Evolutionary conservation across 2,329 filamentous ascomycete species (phyloP), one percentile per base, ranked within the genome.

Genomic region (Fusarium oxysporum): DNA sequence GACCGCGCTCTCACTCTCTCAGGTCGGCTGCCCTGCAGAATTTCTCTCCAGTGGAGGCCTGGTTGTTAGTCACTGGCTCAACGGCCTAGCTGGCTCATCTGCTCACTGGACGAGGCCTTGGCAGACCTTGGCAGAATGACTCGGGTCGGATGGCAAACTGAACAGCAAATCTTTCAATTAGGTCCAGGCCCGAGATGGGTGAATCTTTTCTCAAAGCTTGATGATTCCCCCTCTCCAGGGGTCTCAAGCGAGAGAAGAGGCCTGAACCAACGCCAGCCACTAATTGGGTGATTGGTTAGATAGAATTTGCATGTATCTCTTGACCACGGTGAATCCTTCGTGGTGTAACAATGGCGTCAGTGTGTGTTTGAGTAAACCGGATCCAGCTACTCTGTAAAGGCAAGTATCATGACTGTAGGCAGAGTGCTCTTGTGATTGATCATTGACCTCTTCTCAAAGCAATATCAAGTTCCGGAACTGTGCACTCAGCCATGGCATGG

Each of bases 341-440:
- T 66, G 58, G 66, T 72, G 68, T 70, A 68, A 72, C 47, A 56
- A 63, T 70, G 62, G 69, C 69, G 69, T 71, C 69, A 70, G 58
- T 48, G 35, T 66, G 44, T 69, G 53, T 54, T 21, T 53, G 19
- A 59, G 40, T 10, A 61, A 63, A 43, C 32, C 51, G 61, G 25
- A 56, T 54, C 51, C 32, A 50, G 67, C 35, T 48, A n/a, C n/a
- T n/a, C n/a, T n/a, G n/a, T n/a, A 35, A 40, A 56, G 25, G 40
- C 30, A 30, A 41, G 54, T 28, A n/a, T 43, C 21, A 25, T 55
- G 59, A 45, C 58, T 62, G 45, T n/a, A 23, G 44, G 23, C 50
- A 35, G 50, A 50, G 13, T 44, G 41, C 23, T 56, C 50, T 53
- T 70, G 33, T 65, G 45, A 62, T 61, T 53, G 45, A 56, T 23